Evolutionary conservation across 306 rosid genomes (phyloP).

Genomic region (Dryas octopetala): DNA sequence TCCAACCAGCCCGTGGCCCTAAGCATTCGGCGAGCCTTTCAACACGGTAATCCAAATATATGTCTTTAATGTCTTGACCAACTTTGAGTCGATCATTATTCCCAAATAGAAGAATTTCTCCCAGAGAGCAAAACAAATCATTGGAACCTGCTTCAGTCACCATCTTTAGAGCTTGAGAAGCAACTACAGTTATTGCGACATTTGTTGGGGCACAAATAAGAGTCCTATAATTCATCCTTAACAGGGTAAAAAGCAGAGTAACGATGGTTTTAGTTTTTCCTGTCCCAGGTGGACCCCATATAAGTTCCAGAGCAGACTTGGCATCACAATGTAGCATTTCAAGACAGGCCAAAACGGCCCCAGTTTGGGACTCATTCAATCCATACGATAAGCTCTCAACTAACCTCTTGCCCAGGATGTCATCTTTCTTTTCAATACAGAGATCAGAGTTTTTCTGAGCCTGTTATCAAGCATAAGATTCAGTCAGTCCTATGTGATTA

Average conservation of each 20-base stretch:
- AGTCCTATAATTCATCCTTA: no score
- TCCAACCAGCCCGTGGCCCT: constrained; percentile 52
- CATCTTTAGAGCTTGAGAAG: no score
- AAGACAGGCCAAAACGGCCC: constrained; percentile 55
- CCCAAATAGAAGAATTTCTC: no score
- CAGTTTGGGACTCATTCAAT: constrained; percentile 57
- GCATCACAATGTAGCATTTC: constrained; percentile 29
- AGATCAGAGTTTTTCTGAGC: constrained; percentile 31
- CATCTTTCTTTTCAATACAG: constrained; percentile 11
- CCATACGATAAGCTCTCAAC: constrained; percentile 19
- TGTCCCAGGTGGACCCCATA: constrained; percentile 94
- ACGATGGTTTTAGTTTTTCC: no score
- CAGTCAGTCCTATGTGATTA: no score
- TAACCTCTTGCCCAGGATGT: not conserved
- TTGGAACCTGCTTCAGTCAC: no score
- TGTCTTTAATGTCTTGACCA: constrained; percentile 47
- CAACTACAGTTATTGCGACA: no score
- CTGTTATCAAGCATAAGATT: constrained; percentile 32
- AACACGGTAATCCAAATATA: constrained; percentile 65
- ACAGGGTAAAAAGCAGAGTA: no score
- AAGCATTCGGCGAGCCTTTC: constrained; percentile 43
- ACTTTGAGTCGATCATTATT: no score
- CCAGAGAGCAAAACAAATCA: no score
- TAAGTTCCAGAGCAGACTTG: constrained; percentile 48
- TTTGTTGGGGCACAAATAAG: no score